phyloP scores from a whole-genome alignment of 768 basidiomycete species.

The Pisolithus sp. region DNA sequence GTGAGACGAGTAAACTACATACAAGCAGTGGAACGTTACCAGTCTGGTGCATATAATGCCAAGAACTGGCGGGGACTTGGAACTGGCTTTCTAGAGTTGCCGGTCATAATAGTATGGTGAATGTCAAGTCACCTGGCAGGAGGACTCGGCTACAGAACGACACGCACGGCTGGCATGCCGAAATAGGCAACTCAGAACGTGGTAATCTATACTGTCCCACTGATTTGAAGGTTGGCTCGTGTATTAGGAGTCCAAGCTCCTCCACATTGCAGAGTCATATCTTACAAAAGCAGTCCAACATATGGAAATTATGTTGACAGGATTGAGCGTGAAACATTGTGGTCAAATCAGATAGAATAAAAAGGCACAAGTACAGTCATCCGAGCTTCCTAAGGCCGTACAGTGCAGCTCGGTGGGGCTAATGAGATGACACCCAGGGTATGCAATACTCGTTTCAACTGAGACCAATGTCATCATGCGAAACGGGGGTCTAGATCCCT shows the following conservation, averaged over 20 bases:
- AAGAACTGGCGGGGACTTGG: constrained; percentile 15
- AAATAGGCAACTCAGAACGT: too few relatives aligned
- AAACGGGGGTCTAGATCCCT: constrained; percentile 24
- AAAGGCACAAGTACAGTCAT: constrained; percentile 33
- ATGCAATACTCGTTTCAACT: not conserved
- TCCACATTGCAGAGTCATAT: not conserved
- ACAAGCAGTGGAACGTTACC: constrained; percentile 39
- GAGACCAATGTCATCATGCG: constrained; percentile 2
- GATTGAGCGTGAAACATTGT: constrained; percentile 8
- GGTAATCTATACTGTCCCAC: too few relatives aligned
- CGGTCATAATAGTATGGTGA: not conserved
- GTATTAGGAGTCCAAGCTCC: too few relatives aligned
- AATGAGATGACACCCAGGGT: constrained; percentile 15
- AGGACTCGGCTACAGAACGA: too few relatives aligned
- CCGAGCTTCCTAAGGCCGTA: constrained; percentile 28
- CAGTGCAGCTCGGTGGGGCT: constrained; percentile 14
- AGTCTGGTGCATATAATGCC: constrained; percentile 67
- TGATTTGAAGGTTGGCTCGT: too few relatives aligned
- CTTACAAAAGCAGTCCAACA: too few relatives aligned
- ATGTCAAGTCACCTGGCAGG: not conserved
- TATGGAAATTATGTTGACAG: constrained; percentile 15
- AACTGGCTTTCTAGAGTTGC: constrained; percentile 2
- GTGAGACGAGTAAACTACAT: not conserved
- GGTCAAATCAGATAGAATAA: constrained; percentile 28
- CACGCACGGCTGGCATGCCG: too few relatives aligned